Evolutionary conservation across 2,329 filamentous ascomycete species (phyloP), one percentile per base, ranked within the genome.

Genomic region (Pseudogymnoascus sp.): DNA sequence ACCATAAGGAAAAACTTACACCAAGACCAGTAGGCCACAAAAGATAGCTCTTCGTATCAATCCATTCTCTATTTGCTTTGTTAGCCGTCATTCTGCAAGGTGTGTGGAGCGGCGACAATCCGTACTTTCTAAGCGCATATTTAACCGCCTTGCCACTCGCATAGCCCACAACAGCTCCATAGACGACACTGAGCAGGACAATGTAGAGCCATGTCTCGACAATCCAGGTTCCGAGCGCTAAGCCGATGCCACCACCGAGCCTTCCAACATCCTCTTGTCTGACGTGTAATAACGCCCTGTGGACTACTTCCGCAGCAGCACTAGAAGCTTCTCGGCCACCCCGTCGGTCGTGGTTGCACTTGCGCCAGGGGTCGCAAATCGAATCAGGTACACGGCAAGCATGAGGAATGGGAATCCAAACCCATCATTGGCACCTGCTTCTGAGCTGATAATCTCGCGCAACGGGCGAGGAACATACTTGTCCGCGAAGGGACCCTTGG

Each of bases 401-500:
- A 92, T 94, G 13, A 95, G 76, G 67, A 95, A 96, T 0, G 91
- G 91, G 68, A 95, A 95, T 0, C 91, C 91, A 95, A 78, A 0
- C 12, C 91, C 91, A 73, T 95, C 91, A 68, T 95, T 95, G 2
- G 90, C 88, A 1, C 91, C 91, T 0, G 89, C 91, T 75, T 96
- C 91, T 12, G 64, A 86, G 38, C 88, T 82, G 69, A 90, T 89
- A 67, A 90, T 89, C 64, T 87, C 84, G 75, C 93, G 90, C 59
- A 96, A 77, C 15, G 86, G 82, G 62, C 84, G 85, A 0, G 91
- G 90, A 25, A 95, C 88, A 70, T 96, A 92, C 67, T 91, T 87
- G 70, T 96, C 91, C 0, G 91, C 91, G 70, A 95, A 96, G 67
- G 89, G 91, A 36, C 91, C 91, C 76, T 95, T 95, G 58, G 95